These are phyloP conservation scores for Agrocybe pediades DNA, from an alignment of 768 basidiomycete species.

Conservation along the genomic window DNA sequence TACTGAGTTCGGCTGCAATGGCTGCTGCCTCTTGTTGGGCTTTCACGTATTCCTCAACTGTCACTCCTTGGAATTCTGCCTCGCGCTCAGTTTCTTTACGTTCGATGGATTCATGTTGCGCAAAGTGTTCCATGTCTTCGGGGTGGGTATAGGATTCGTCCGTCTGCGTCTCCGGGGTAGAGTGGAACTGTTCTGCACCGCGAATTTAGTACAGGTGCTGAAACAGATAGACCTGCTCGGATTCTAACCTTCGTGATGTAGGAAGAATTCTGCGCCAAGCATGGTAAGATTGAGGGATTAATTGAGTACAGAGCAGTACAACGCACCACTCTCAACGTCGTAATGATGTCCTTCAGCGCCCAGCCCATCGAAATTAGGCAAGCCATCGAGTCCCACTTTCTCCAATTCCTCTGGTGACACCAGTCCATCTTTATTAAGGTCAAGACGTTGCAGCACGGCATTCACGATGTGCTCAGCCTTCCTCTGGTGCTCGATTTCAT, in stretches of 20 bases:
- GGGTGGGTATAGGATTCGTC: constrained; percentile 94
- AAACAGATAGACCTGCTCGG: neutral
- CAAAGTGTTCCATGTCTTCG: constrained; percentile 92
- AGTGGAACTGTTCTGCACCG: constrained; percentile 80
- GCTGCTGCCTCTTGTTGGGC: constrained; percentile 46
- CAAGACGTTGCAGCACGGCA: constrained; percentile 68
- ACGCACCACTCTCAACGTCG: constrained; percentile 84
- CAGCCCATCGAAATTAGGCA: constrained; percentile 82
- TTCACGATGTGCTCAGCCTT: constrained; percentile 82
- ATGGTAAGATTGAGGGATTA: neutral
- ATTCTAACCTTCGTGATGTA: constrained; percentile 89
- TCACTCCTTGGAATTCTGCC: constrained; percentile 81
- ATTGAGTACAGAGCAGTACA: neutral
- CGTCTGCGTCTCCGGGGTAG: constrained; percentile 96
- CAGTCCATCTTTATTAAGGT: constrained; percentile 73
- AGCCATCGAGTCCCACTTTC: constrained; percentile 67
- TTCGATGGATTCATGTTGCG: constrained; percentile 87
- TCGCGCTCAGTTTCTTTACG: constrained; percentile 80
- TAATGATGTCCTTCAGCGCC: constrained; percentile 95
- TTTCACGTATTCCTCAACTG: constrained; percentile 67
- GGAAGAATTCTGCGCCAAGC: constrained; percentile 73
- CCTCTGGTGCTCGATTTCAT: constrained; percentile 75
- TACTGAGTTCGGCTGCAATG: constrained; percentile 38
- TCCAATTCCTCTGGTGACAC: constrained; percentile 73
- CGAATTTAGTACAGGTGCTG: neutral